Evolutionary conservation across 1,284 basidiomycete genomes (phyloP), one percentile per base, ranked within the genome.

Genomic region (Phenoliferia sp.): DNA sequence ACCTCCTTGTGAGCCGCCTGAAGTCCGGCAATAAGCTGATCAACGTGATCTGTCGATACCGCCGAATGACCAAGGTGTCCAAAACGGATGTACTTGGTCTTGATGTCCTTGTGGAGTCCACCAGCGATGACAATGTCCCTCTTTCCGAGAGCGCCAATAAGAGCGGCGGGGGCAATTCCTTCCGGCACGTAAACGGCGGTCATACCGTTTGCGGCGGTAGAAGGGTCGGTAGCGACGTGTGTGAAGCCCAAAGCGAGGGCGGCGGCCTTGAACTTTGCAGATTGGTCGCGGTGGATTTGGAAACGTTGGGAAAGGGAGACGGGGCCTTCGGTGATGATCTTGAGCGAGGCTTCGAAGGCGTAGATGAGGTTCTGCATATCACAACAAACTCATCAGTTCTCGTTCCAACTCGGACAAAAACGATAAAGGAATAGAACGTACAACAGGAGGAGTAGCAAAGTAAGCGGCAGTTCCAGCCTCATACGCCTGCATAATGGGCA

Each of bases 401-500:
- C 19, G 26, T 50, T 3, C 44, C 35, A 63, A 31, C 50, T 19
- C 32, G 19, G 59, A 32, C 32, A 33, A 55, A 36, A n/a, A 50
- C 26, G 26, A 48, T 54, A 62, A 29, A 31, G 26, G 26, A 32
- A 19, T 35, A 31, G 36, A 36, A 71, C 73, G 28, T 32, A 72
- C 69, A 52, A 76, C 75, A 31, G 72, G 66, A n/a, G 76, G 93
- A 1, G 93, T 96, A n/a, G 93, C 94, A 79, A 96, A 96, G 83
- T 96, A 96, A 33, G 87, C 87, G 0, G 90, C 81, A 15, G 80
- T 80, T 65, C 88, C 88, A 64, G 50, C 64, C 81, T 92, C 90
- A 79, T 96, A 97, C 1, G 89, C 88, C 74, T 87, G 85, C 93
- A 96, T 96, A 77, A 97, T 87, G 0, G 94, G 93, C 55, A 94